phyloP scores from a whole-genome alignment of 768 basidiomycete species.

The Gloeophyllum trabeum region DNA sequence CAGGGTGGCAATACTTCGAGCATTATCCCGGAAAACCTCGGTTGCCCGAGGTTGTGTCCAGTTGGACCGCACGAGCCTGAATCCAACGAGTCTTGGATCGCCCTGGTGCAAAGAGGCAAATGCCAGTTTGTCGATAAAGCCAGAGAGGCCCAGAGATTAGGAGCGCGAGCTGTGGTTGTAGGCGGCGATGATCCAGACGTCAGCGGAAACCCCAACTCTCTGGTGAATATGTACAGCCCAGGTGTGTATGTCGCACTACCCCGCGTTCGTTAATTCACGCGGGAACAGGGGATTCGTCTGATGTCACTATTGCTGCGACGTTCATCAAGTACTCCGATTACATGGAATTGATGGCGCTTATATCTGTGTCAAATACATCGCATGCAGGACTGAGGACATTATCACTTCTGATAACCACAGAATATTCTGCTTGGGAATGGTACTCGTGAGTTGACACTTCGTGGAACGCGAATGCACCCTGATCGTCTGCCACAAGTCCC shows the following conservation, averaged over 20 bases:
- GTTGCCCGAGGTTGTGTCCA: constrained; percentile 61
- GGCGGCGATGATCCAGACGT: constrained; percentile 67
- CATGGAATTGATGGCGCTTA: constrained; percentile 52
- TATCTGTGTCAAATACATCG: constrained; percentile 65
- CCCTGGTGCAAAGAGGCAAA: constrained; percentile 77
- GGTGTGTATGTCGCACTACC: constrained; percentile 36
- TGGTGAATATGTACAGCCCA: constrained; percentile 90
- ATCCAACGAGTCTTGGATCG: constrained; percentile 72
- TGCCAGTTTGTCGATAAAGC: constrained; percentile 91
- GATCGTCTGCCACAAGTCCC: constrained; percentile 34
- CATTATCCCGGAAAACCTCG: constrained; percentile 27
- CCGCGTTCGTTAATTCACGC: constrained; percentile 4
- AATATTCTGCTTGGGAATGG: constrained; percentile 86
- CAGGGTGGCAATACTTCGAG: constrained; percentile 13
- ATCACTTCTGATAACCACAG: constrained; percentile 65
- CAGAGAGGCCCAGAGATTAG: constrained; percentile 36
- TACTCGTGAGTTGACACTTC: constrained; percentile 84
- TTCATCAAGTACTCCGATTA: constrained; percentile 87
- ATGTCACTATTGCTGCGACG: constrained; percentile 74
- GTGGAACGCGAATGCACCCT: constrained; percentile 5
- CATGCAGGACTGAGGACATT: constrained; percentile 69
- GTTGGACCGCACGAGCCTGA: constrained; percentile 44
- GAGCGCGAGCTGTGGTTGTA: constrained; percentile 85
- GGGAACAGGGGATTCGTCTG: constrained; percentile 66
- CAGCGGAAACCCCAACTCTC: constrained; percentile 57